Conservation (phyloP, 1,139 yeast species). For the Nakaseomyces sp. region DNA sequence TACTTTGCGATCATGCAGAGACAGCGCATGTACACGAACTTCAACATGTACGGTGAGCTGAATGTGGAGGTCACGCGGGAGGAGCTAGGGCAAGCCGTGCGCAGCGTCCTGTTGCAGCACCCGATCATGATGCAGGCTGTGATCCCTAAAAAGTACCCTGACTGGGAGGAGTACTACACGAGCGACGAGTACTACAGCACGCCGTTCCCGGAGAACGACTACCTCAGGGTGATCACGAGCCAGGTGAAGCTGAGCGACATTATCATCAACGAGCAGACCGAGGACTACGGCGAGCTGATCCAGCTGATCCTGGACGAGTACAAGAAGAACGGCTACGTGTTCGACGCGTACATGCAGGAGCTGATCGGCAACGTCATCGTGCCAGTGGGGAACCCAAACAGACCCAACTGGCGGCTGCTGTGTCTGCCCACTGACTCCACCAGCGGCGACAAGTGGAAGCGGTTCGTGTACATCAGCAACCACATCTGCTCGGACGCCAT, state of each 20-base stretch:
- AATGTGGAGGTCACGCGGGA: constrained; percentile 9
- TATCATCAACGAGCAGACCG: constrained; percentile 19
- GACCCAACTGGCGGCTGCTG: constrained; percentile 24
- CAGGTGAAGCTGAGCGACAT: constrained; percentile 16
- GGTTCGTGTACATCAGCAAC: constrained; percentile 19
- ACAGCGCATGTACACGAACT: constrained; percentile 23
- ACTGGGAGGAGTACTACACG: constrained; percentile 15
- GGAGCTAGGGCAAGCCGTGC: constrained; percentile 14
- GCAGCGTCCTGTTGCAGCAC: constrained; percentile 16
- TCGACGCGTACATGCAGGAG: constrained; percentile 13
- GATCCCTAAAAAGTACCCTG: constrained; percentile 16
- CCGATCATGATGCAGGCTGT: constrained; percentile 20
- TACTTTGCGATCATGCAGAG: constrained; percentile 24
- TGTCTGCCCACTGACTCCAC: constrained; percentile 12
- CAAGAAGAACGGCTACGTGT: constrained; percentile 12
- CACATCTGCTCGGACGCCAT: constrained; percentile 24
- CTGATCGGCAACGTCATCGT: constrained; percentile 13
- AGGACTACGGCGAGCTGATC: constrained; percentile 13
- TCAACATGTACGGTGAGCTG: constrained; percentile 20
- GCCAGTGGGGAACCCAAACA: constrained; percentile 15
- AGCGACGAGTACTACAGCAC: constrained; percentile 18
- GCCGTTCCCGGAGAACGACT: constrained; percentile 21
- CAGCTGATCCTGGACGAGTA: constrained; percentile 11
- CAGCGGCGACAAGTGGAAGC: constrained; percentile 5
- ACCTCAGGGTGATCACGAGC: constrained; percentile 15